These are phyloP conservation scores for Floccularia luteovirens DNA, from an alignment of 768 basidiomycete species.

Conservation along the genomic window DNA sequence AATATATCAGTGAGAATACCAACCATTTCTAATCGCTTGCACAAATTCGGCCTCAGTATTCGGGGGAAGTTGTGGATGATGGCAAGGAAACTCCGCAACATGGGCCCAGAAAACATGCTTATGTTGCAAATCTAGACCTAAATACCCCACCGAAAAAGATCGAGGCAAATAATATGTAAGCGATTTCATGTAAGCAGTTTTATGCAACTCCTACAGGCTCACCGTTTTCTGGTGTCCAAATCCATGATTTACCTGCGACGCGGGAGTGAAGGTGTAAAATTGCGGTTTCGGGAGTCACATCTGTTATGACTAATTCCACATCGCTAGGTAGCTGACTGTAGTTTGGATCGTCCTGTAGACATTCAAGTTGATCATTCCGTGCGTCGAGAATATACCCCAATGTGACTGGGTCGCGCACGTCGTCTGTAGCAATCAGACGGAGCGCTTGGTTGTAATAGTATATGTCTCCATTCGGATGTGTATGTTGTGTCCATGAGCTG, in stretches of 20 bases:
- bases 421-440: constrained; percentile 30
- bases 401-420: constrained; percentile 24
- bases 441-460: constrained; percentile 31
- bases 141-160: too few relatives aligned
- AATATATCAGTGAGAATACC: constrained; percentile 6
- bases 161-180: too few relatives aligned
- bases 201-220: constrained; percentile 5
- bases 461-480: constrained; percentile 37
- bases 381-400: constrained; percentile 24
- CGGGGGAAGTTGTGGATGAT: constrained; percentile 26
- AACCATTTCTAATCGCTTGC: constrained; percentile 23
- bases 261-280: constrained; percentile 31
- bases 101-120: constrained; percentile 32
- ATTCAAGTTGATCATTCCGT: constrained; percentile 26
- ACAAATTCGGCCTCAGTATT: constrained; percentile 25
- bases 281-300: constrained; percentile 24
- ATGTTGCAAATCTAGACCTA: constrained; percentile 18
- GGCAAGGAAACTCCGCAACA: constrained; percentile 34
- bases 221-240: constrained; percentile 28
- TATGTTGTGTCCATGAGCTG: constrained; percentile 28
- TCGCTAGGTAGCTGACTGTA: constrained; percentile 24
- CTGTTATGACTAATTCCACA: constrained; percentile 30
- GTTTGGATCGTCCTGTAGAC: constrained; percentile 20
- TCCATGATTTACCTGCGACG: constrained; percentile 19
- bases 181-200: too few relatives aligned